Evolutionary conservation across 441 rosid species (phyloP).

Genomic region (Croton setiger): DNA sequence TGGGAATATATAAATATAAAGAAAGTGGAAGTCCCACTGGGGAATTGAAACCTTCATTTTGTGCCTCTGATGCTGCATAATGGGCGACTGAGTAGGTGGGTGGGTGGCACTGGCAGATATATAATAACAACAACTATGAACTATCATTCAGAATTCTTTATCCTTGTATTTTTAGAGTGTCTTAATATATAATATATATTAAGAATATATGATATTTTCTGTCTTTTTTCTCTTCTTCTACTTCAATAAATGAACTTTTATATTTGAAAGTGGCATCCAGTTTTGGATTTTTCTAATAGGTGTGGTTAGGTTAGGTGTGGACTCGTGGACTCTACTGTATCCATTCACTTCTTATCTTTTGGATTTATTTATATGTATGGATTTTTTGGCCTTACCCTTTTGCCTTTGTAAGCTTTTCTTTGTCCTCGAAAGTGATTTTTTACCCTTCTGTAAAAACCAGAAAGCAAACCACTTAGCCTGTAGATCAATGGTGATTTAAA

Average conservation of each 20-base stretch:
- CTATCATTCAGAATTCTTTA: not conserved
- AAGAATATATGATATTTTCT: not conserved
- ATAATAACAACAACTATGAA: constrained; percentile 2
- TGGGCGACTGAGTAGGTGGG: constrained; percentile 12
- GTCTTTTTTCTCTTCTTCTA: not conserved
- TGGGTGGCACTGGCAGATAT: constrained; percentile 9
- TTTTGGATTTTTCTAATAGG: not conserved
- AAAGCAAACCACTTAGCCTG: too few relatives aligned
- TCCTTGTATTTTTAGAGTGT: constrained; percentile 1
- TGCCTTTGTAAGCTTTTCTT: too few relatives aligned
- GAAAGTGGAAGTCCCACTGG: constrained; percentile 21
- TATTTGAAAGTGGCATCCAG: not conserved
- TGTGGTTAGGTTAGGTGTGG: too few relatives aligned
- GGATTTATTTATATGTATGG: not conserved
- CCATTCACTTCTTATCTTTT: constrained; percentile 3
- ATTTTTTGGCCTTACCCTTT: not conserved
- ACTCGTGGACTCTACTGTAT: not conserved
- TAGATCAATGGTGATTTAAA: too few relatives aligned
- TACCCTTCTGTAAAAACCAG: too few relatives aligned
- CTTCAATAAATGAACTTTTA: not conserved
- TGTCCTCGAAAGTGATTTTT: too few relatives aligned
- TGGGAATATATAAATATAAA: constrained; percentile 16
- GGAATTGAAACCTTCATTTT: not conserved
- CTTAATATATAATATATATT: too few relatives aligned
- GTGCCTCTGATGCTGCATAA: not conserved